Percentiles rank a stretch among this genome's conserved stretches.
phyloP scores from a whole-genome alignment of 139 green algal genomes.

The Auxenochlorella pyrenoidosa region DNA sequence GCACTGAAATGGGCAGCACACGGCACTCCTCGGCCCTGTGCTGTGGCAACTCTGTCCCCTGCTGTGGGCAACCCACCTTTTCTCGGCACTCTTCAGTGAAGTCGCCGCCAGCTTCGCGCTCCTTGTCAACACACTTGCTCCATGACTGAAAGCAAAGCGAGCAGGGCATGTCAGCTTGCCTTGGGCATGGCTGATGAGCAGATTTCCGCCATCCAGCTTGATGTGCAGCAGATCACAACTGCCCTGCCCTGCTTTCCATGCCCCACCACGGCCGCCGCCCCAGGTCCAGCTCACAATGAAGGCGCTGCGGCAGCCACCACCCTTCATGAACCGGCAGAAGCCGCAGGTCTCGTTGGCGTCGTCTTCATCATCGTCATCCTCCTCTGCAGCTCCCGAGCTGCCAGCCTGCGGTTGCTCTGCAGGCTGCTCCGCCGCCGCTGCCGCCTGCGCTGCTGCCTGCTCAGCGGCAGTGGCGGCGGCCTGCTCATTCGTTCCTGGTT shows the following conservation, averaged over 20 bases:
- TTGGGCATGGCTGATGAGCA: not conserved
- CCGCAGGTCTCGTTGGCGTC: conserved; percentile 83
- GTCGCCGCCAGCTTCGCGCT: conserved; percentile 55
- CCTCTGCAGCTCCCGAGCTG: not conserved
- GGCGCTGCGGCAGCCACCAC: conserved; percentile 69
- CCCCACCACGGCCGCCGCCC: not conserved
- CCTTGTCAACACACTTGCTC: conserved; percentile 75
- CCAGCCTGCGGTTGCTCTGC: not conserved
- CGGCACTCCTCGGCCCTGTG: no score
- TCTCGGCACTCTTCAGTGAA: conserved; percentile 74
- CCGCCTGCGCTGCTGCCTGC: not conserved
- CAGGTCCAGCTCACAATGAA: conserved; percentile 53
- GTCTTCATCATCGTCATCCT: conserved; percentile 67
- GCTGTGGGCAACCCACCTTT: conserved; percentile 28
- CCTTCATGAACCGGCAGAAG: conserved; percentile 93
- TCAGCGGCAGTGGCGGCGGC: not conserved
- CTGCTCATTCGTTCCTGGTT: not conserved
- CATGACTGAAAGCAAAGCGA: conserved; percentile 50
- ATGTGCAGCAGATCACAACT: not conserved
- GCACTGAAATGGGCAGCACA: no score
- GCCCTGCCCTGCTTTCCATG: not conserved
- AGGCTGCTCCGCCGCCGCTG: not conserved
- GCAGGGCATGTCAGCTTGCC: not conserved
- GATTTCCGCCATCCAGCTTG: no score
- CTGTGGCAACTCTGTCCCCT: no score